Percentiles rank a stretch among this genome's conserved stretches.
These are phyloP conservation scores for Cladorrhinum samala DNA, from an alignment of 495 filamentous ascomycete species.

Conservation along the genomic window DNA sequence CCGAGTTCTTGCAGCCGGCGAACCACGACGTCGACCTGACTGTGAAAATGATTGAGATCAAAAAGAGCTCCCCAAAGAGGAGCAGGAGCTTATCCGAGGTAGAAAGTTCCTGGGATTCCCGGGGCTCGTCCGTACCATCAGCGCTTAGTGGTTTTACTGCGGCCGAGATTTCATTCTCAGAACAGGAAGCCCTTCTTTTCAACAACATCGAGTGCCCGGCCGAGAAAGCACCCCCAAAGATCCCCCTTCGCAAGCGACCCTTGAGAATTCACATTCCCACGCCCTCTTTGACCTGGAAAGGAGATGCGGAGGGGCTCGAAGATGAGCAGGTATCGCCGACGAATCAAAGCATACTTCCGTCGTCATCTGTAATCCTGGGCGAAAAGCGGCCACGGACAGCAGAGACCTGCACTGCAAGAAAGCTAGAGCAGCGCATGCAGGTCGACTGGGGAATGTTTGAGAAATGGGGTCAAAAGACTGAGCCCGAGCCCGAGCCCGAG, in stretches of 20 bases:
- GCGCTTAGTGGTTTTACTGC: neutral
- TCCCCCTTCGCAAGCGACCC: constrained; percentile 5
- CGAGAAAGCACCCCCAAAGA: neutral
- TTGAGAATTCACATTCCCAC: constrained; percentile 10
- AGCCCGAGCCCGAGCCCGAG: neutral
- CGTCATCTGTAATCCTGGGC: neutral
- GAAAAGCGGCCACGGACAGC: constrained; percentile 1
- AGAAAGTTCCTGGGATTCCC: constrained; percentile 4
- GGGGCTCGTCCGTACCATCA: neutral
- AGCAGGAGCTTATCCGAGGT: constrained; percentile 32
- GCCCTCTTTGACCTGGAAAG: constrained; percentile 1
- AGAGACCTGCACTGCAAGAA: neutral
- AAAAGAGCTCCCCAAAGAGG: constrained; percentile 21
- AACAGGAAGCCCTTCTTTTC: neutral
- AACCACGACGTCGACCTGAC: constrained; percentile 34
- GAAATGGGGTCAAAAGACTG: neutral
- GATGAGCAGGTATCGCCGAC: neutral
- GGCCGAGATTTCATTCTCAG: neutral
- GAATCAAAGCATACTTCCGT: neutral
- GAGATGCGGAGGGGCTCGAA: neutral
- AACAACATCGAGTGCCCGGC: neutral
- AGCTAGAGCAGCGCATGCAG: neutral
- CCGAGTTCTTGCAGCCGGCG: constrained; percentile 35
- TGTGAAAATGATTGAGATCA: constrained; percentile 12
- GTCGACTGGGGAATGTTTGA: constrained; percentile 1